Evolutionary conservation across 352 stramenopile species (phyloP).

Genomic region (Phytopythium boreale): DNA sequence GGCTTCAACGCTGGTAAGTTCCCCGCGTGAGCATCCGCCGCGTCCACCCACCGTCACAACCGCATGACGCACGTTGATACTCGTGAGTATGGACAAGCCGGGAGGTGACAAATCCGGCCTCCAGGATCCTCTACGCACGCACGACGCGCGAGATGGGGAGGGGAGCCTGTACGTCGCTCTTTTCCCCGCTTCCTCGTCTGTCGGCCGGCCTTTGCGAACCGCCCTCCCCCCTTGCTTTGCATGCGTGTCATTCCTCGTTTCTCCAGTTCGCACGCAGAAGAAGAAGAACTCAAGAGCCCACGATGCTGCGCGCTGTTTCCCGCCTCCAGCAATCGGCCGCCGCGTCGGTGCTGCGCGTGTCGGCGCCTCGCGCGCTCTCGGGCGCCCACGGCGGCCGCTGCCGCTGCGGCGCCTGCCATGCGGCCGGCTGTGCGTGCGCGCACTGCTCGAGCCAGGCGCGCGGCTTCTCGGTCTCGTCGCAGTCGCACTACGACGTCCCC

Average conservation of each 20-base stretch:
- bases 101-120: background rate
- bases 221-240: background rate
- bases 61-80: background rate
- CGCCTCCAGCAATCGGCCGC: too few relatives aligned
- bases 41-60: background rate
- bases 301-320: slow-evolving; percentile 14
- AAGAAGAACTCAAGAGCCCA: background rate
- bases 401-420: too few relatives aligned
- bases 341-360: too few relatives aligned
- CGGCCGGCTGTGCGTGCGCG: too few relatives aligned
- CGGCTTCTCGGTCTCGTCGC: slow-evolving; percentile 8
- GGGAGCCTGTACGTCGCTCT: too few relatives aligned
- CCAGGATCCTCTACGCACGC: background rate
- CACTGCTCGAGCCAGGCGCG: too few relatives aligned
- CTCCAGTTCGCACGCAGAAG: background rate
- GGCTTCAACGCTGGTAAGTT: background rate
- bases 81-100: background rate
- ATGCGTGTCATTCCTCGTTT: background rate
- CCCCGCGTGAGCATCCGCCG: background rate
- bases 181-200: background rate
- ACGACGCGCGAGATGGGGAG: background rate
- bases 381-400: too few relatives aligned
- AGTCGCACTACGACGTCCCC: slow-evolving; percentile 37
- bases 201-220: background rate
- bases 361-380: too few relatives aligned